phyloP scores from a whole-genome alignment of 2,329 filamentous ascomycete genomes.

The Colletotrichum liriopes region DNA sequence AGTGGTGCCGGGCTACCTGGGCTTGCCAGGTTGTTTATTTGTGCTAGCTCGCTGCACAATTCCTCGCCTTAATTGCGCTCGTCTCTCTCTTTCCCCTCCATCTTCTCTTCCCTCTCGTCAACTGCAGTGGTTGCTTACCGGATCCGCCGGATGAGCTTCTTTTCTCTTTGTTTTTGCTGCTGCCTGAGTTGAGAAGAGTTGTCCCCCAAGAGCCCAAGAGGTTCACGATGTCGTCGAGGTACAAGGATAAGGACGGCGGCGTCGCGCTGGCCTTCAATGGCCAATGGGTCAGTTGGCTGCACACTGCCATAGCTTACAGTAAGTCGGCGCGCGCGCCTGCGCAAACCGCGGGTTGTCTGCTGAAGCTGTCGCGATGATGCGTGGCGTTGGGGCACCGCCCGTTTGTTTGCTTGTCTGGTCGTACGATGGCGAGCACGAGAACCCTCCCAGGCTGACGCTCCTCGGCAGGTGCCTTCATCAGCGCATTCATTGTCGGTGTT shows the following conservation, averaged over 20 bases:
- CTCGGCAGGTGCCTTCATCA: constrained; percentile 83
- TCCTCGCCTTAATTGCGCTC: constrained; percentile 9
- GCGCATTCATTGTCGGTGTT: constrained; percentile 85
- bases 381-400: constrained; percentile 19
- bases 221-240: constrained; percentile 62
- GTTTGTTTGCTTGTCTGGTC: constrained; percentile 23
- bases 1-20: background rate
- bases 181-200: constrained; percentile 15
- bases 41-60: constrained; percentile 9
- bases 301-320: constrained; percentile 89
- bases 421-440: constrained; percentile 24
- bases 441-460: constrained; percentile 8
- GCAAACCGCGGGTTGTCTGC: background rate
- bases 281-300: constrained; percentile 90
- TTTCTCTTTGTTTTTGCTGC: constrained; percentile 35
- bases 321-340: constrained; percentile 50
- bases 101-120: constrained; percentile 18
- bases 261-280: constrained; percentile 80
- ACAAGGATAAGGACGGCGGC: constrained; percentile 77
- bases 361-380: constrained; percentile 6
- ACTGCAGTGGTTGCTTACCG: constrained; percentile 43
- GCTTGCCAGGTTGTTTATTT: background rate
- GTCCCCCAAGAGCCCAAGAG: background rate
- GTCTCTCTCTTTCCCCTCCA: constrained; percentile 3
- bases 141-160: constrained; percentile 51